Evolutionary conservation across 441 rosid genomes (phyloP).

Genomic region (Populus hybrid): DNA sequence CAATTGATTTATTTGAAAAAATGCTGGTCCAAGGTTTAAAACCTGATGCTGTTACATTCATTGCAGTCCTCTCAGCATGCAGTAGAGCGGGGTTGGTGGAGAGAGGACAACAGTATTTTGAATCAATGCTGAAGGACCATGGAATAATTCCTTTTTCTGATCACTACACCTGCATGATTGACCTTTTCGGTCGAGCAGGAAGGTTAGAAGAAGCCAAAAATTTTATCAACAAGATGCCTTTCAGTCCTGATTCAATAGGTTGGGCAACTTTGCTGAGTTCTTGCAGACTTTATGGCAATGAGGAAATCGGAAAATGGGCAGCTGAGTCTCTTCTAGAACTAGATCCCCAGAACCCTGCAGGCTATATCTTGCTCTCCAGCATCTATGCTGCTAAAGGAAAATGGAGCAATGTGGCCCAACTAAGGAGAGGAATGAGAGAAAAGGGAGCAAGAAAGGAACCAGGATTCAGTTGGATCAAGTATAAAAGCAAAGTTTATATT

Average conservation of each 20-base stretch:
- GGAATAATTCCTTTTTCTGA: slow-evolving; percentile 56
- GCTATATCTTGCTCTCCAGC: slow-evolving; percentile 68
- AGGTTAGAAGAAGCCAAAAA: slow-evolving; percentile 74
- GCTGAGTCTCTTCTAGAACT: slow-evolving; percentile 73
- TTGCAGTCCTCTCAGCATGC: slow-evolving; percentile 90
- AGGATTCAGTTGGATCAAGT: slow-evolving; percentile 93
- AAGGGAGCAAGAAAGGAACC: slow-evolving; percentile 81
- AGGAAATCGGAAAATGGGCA: slow-evolving; percentile 82
- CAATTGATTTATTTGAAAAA: slow-evolving; percentile 66
- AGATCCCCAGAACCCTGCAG: slow-evolving; percentile 80
- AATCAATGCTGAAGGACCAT: slow-evolving; percentile 59
- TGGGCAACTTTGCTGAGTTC: slow-evolving; percentile 92
- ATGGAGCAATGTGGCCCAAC: slow-evolving; percentile 69
- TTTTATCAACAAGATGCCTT: slow-evolving; percentile 75
- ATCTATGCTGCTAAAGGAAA: slow-evolving; percentile 69
- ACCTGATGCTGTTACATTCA: slow-evolving; percentile 89
- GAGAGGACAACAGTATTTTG: slow-evolving; percentile 68
- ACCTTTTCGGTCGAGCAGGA: slow-evolving; percentile 89
- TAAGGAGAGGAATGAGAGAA: slow-evolving; percentile 67
- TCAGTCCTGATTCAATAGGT: slow-evolving; percentile 70
- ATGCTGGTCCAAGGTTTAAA: slow-evolving; percentile 64
- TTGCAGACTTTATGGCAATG: slow-evolving; percentile 59
- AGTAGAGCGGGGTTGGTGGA: slow-evolving; percentile 91
- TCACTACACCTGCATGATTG: slow-evolving; percentile 94
- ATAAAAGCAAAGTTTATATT: slow-evolving; percentile 60